Percentiles rank a stretch among this genome's conserved stretches.
phyloP scores from a whole-genome alignment of 345 rosid genomes.

The Stellera chamaejasme region DNA sequence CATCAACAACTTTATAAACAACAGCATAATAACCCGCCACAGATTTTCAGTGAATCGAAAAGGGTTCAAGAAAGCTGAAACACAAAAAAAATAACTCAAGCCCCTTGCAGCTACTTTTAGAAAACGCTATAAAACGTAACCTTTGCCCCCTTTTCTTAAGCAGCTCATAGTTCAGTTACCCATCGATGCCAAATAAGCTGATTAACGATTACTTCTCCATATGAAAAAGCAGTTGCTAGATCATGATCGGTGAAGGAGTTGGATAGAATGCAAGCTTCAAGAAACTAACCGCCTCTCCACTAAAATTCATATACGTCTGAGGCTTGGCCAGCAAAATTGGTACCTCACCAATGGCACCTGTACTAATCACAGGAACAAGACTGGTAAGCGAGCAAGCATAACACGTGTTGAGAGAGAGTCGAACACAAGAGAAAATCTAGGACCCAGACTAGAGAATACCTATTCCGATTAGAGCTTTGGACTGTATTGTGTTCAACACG shows the following conservation, averaged over 20 bases:
- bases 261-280: background rate
- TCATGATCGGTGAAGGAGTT: background rate
- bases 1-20: too few relatives aligned
- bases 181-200: too few relatives aligned
- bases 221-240: too few relatives aligned
- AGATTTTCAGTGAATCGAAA: too few relatives aligned
- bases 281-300: slow-evolving; percentile 79
- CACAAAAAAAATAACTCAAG: too few relatives aligned
- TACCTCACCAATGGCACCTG: slow-evolving; percentile 88
- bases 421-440: background rate
- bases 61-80: too few relatives aligned
- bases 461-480: slow-evolving; percentile 84
- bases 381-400: slow-evolving; percentile 26
- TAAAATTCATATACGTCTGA: slow-evolving; percentile 88
- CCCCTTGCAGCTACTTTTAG: too few relatives aligned
- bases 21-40: too few relatives aligned
- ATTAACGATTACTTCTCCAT: too few relatives aligned
- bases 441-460: slow-evolving; percentile 36
- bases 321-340: slow-evolving; percentile 86
- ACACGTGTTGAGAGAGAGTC: background rate
- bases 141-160: too few relatives aligned
- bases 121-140: too few relatives aligned
- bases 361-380: slow-evolving; percentile 30
- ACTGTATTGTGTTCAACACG: slow-evolving; percentile 71
- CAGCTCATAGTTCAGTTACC: too few relatives aligned